phyloP scores from a whole-genome alignment of 2,329 filamentous ascomycete genomes.

The Monosporascus sp. region DNA sequence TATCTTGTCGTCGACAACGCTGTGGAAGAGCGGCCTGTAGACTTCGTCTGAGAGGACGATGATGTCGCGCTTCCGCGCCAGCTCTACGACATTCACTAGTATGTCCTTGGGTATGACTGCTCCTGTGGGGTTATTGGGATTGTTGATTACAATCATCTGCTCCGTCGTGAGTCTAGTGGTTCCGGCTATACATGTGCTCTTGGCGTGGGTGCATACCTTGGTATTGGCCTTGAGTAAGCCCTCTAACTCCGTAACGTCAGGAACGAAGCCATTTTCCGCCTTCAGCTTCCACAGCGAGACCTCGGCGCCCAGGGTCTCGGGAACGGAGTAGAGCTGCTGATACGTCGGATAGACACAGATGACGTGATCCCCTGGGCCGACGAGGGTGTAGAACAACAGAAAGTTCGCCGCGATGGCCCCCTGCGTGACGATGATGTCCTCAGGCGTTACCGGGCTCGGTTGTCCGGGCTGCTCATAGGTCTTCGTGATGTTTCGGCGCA shows the following conservation, averaged over 20 bases:
- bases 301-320: slow-evolving; percentile 67
- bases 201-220: slow-evolving; percentile 48
- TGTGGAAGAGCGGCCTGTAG: slow-evolving; percentile 78
- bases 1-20: slow-evolving; percentile 38
- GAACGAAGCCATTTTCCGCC: slow-evolving; percentile 58
- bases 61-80: slow-evolving; percentile 59
- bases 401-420: slow-evolving; percentile 86
- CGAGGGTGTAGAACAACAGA: slow-evolving; percentile 65
- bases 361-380: slow-evolving; percentile 73
- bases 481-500: slow-evolving; percentile 59
- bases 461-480: slow-evolving; percentile 55
- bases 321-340: slow-evolving; percentile 75
- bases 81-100: slow-evolving; percentile 54
- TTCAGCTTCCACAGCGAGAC: slow-evolving; percentile 71
- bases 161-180: not conserved
- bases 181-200: not conserved
- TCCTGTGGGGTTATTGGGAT: slow-evolving; percentile 80
- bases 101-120: slow-evolving; percentile 58
- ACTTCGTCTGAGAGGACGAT: slow-evolving; percentile 74
- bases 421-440: slow-evolving; percentile 69
- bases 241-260: slow-evolving; percentile 62
- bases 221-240: slow-evolving; percentile 61
- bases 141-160: slow-evolving; percentile 53
- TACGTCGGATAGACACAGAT: slow-evolving; percentile 85
- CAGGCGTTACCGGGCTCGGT: slow-evolving; percentile 31